Conservation (phyloP, 2,329 filamentous ascomycete genomes). For the Fusarium globosum region DNA sequence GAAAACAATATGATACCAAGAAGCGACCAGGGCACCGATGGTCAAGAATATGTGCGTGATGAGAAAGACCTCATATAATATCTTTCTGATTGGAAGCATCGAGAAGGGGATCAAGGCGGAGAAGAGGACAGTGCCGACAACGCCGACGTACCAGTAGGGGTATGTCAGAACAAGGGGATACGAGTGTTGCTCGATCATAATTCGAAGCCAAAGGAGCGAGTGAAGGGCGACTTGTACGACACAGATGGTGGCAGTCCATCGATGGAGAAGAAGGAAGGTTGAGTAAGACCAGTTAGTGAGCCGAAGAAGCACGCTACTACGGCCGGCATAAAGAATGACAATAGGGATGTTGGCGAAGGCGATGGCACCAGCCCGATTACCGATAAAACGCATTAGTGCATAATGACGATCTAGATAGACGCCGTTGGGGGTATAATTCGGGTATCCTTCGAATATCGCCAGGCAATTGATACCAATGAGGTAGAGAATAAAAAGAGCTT, state of each 20-base stretch:
- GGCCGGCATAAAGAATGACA: slow-evolving; percentile 56
- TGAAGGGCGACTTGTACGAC: slow-evolving; percentile 60
- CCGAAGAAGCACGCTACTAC: slow-evolving; percentile 62
- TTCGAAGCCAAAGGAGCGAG: slow-evolving; percentile 54
- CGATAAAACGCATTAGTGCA: slow-evolving; percentile 50
- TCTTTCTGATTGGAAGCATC: slow-evolving; percentile 51
- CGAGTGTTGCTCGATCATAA: slow-evolving; percentile 45
- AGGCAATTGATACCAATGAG: slow-evolving; percentile 53
- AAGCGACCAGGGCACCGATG: slow-evolving; percentile 54
- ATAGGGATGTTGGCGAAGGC: slow-evolving; percentile 56
- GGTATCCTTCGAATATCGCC: slow-evolving; percentile 48
- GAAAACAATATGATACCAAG: slow-evolving; percentile 56
- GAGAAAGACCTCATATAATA: slow-evolving; percentile 58
- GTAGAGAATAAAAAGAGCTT: slow-evolving; percentile 56
- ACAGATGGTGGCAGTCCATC: slow-evolving; percentile 60
- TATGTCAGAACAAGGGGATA: slow-evolving; percentile 45
- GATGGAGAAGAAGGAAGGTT: slow-evolving; percentile 61
- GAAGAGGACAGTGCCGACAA: slow-evolving; percentile 52
- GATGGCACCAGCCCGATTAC: slow-evolving; percentile 55
- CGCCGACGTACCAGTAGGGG: slow-evolving; percentile 58
- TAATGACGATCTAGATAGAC: slow-evolving; percentile 40
- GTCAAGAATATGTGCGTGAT: slow-evolving; percentile 55
- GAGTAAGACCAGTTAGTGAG: slow-evolving; percentile 61
- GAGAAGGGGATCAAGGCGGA: slow-evolving; percentile 49
- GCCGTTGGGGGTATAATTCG: slow-evolving; percentile 41